Evolutionary conservation across 495 filamentous ascomycete genomes (phyloP), one percentile per base, ranked within the genome.

Genomic region (Penicillium ochrochloron): DNA sequence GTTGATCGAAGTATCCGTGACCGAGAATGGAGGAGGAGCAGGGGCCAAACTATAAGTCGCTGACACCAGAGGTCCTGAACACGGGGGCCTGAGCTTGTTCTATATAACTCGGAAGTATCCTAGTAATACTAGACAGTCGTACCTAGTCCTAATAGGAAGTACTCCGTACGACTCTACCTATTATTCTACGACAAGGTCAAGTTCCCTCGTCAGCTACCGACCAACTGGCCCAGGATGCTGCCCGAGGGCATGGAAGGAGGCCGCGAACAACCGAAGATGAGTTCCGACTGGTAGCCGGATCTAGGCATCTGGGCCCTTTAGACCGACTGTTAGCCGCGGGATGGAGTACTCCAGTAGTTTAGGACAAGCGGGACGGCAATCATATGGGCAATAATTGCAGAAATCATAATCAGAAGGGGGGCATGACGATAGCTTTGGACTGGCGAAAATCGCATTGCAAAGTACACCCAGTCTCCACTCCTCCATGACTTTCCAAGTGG

Each of bases 291-390:
- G 19, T 39, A 29, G 31, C 15, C 60, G 56, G 63, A 54, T 29
- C 52, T 42, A 50, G 37, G 9, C 27, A 39, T 60, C 57, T 25
- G 50, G 57, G 21, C 50, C 60, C 63, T 57, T 61, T 55, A 25
- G 52, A 29, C 66, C 57, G 62, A 64, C 27, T 35, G 39, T 60
- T 65, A 61, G 12, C 62, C 62, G 64, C 33, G 37, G 39, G 33
- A 54, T 21, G n/a, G 14, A 48, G 34, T 41, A 9, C 12, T 31
- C 51, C 3, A 31, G 7, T 27, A 9, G 51, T 34, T n/a, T n/a
- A 48, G 25, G 25, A 27, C 25, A 27, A 4, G 44, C 23, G 42
- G 42, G 42, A 23, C 41, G 41, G 41, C 41, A 44, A 19, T 27
- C 25, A 27, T 27, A 27, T 44, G n/a, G 39, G 5, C 14, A 17